Base-by-base conservation (phyloP, 169 alveolate genomes). In the Cryptosporidium muris region DNA sequence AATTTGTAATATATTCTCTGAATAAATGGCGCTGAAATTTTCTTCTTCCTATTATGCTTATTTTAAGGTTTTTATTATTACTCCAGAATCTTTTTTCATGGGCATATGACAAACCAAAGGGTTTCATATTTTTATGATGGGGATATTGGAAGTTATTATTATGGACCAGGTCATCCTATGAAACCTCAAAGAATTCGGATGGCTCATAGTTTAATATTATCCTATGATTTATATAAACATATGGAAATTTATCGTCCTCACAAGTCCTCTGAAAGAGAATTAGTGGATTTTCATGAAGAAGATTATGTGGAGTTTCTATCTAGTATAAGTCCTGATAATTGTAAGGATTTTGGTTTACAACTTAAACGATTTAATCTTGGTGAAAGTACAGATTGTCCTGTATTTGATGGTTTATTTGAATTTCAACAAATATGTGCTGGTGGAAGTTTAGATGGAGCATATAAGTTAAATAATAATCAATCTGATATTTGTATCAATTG, bases 141-240 rank as follows among this genome's bases (percentile, higher is more conserved):
- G 38, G 98, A 97, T 66, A 95, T 96, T 43, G 99, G 99, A 6
- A 94, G 98, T 56, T 98, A 93, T 89, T 97, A 98, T 91, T 98
- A 98, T 89, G 99, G 99, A 6, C 97, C 98, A 9, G 99, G 99
- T 3, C 99, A 98, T 88, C 99, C 99, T n/a, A 98, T 98, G 99
- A 98, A 98, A 88, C 99, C 99, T 4, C 99, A 96, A 88, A 88
- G 99, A 88, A 97, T 98, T 12, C 94, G 99, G 63, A 97, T 97
- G 99, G 97, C 99, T 16, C 99, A 98, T 92, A 95, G 97, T 64
- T 92, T 97, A 81, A 95, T 98, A 14, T 93, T 97, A 38, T 93
- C 98, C 48, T 97, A 97, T 82, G 99, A 97, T 34, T 92, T 98
- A 25, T 97, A 97, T 89, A 91, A 97, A 47, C 96, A 95, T 80